phyloP scores from a whole-genome alignment of 495 filamentous ascomycete species.

The Trichocladium antarcticum region DNA sequence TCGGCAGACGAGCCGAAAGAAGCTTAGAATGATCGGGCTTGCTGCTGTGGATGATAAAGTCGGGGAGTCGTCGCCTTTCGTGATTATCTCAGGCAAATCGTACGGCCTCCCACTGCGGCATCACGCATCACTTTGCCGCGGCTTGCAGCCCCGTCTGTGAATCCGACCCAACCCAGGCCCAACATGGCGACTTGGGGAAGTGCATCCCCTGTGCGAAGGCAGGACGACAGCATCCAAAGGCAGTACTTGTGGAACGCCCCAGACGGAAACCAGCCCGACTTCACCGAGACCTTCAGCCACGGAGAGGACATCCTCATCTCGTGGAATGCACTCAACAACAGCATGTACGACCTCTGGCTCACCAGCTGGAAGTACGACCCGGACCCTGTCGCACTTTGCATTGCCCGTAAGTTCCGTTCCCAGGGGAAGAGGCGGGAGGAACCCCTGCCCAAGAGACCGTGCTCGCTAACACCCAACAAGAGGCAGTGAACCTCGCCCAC shows the following conservation, averaged over 20 bases:
- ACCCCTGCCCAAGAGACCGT: not conserved
- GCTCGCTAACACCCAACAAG: constrained; percentile 2
- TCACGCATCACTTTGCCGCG: not conserved
- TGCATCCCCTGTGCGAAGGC: not conserved
- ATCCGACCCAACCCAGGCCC: not conserved
- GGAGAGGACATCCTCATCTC: constrained; percentile 17
- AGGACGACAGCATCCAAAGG: not conserved
- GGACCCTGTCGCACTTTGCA: constrained; percentile 7
- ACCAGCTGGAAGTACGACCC: constrained; percentile 10
- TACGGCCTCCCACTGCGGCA: not conserved
- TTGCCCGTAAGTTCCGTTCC: constrained; percentile 8
- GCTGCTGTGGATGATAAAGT: not conserved
- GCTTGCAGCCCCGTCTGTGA: not conserved
- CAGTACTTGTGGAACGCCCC: constrained; percentile 14
- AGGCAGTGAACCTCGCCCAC: constrained; percentile 12
- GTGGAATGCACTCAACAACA: constrained; percentile 18
- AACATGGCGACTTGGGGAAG: constrained; percentile 4
- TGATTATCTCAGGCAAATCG: not conserved
- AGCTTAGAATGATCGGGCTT: not conserved
- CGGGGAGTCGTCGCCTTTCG: not conserved
- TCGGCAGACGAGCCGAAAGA: not conserved
- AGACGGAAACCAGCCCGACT: constrained; percentile 8
- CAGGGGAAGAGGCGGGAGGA: not conserved
- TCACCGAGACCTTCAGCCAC: constrained; percentile 7
- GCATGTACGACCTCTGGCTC: constrained; percentile 16